Percentiles rank a stretch among this genome's conserved stretches.
These are phyloP conservation scores for Talaromyces ruber DNA, from an alignment of 495 filamentous ascomycete genomes.

Conservation along the genomic window DNA sequence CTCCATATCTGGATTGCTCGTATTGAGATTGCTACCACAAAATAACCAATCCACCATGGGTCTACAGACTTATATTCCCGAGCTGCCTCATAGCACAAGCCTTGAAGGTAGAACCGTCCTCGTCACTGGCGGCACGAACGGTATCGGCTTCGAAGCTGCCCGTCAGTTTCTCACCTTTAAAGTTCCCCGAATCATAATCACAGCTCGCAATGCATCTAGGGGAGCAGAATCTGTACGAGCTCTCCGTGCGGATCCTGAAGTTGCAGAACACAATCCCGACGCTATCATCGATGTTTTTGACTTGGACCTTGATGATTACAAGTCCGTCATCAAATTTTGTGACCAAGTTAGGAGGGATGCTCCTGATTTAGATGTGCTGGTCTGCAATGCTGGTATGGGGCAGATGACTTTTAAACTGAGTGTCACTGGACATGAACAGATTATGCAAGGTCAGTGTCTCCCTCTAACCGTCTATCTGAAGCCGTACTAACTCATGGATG, in stretches of 20 bases:
- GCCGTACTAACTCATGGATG: neutral
- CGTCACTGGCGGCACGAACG: conserved; percentile 45
- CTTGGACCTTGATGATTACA: conserved; percentile 15
- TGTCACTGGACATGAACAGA: conserved; percentile 14
- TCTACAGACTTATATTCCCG: neutral
- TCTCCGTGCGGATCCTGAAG: conserved; percentile 9
- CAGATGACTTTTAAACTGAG: conserved; percentile 9
- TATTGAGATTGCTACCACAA: neutral
- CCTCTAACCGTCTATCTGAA: neutral
- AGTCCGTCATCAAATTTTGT: conserved; percentile 8
- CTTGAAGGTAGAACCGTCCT: conserved; percentile 33
- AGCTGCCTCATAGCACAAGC: neutral
- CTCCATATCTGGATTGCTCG: neutral
- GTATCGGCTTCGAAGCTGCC: conserved; percentile 42
- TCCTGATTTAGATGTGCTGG: conserved; percentile 11
- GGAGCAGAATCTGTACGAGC: conserved; percentile 13
- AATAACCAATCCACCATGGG: neutral
- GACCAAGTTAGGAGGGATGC: conserved; percentile 9
- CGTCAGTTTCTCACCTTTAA: conserved; percentile 20
- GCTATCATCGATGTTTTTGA: conserved; percentile 9
- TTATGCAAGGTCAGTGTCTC: conserved; percentile 15
- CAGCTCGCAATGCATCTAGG: conserved; percentile 13
- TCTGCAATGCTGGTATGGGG: conserved; percentile 14
- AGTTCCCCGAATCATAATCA: conserved; percentile 16
- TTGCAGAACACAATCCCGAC: conserved; percentile 1